Base-by-base conservation (phyloP, 768 basidiomycete species). In the Rhodotorula sphaerocarpa region DNA sequence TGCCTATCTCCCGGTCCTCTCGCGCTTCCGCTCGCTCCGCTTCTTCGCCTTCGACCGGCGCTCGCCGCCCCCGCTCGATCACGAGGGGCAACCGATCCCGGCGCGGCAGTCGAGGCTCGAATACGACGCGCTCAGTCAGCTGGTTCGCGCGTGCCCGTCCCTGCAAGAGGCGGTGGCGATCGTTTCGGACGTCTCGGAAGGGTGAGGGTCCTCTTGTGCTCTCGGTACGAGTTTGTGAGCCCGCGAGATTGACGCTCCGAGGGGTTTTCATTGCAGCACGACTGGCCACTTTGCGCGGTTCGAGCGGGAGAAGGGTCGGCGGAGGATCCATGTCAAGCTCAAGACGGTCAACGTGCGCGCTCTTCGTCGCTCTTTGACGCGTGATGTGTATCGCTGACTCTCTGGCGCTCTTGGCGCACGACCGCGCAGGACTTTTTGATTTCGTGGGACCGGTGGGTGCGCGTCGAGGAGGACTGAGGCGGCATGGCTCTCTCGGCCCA, bases 31-130 rank as follows among this genome's bases (percentile, higher is more conserved):
- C 23, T 9, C n/a, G 3, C 57, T 67, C 28, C 43, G 39, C 36
- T 67, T 67, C 42, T 67, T 55, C 45, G 66, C 66, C 20, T 63
- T n/a, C 20, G 66, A 67, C 36, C 66, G 57, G 25, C 44, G 14
- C 3, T 28, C 61, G 7, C 54, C 50, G 23, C 48, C 15, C 12
- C 25, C 48, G 28, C 27, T 30, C 44, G 47, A 21, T 25, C 14
- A n/a, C 18, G 33, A 42, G 21, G 31, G 39, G 0, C 18, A 7
- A 15, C 7, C 30, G 7, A 30, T 31, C 23, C 12, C 9, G 23
- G 20, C 25, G 45, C n/a, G 30, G 31, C 59, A 31, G 36, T 30
- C 21, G 41, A 45, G 25, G 28, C 21, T 51, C 42, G 66, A 67
- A 50, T 67, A 56, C 30, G 41, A 52, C 1, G 34, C 57, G 31